Evolutionary conservation across 2,329 filamentous ascomycete genomes (phyloP), one percentile per base, ranked within the genome.

Genomic region (Trichoderma koningiopsis): DNA sequence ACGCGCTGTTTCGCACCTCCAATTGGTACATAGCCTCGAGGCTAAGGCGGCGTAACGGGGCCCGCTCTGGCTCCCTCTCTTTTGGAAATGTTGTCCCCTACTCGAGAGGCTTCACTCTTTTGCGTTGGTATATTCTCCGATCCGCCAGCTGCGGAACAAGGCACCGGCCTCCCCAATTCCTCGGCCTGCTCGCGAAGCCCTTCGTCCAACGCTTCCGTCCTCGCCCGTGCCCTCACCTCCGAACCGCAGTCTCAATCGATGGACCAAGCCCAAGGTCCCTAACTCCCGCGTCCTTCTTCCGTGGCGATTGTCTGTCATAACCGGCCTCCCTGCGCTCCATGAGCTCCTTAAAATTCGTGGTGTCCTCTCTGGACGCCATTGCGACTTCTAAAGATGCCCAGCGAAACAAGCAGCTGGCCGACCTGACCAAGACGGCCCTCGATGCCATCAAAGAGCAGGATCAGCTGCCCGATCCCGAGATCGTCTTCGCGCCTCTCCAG

Each of bases 281-380:
- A 65, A 69, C 56, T 47, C 61, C 55, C 69, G 69, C 66, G 55
- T 70, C 69, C 35, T 56, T 37, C 66, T 55, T 60, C 69, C 37
- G 40, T 33, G 37, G 49, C 58, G 58, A 63, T 37, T 63, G 61
- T 52, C 63, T 62, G 22, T 35, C 73, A 71, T 37, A 55, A 58
- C 56, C 57, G 14, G 27, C 73, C 72, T 73, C 74, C 74, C 72
- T 75, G 75, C 77, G 83, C 76, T 43, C 89, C 75, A 91, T 97
- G 84, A 97, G 91, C 86, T 98, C 96, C 74, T 90, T 97, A 76
- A 94, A 97, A 76, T 99, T 99, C 79, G 93, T 99, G 76, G 90
- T 96, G 77, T 94, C 92, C 77, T 95, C 96, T 49, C 84, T 99
- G 78, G 96, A 97, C 84, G 91, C 90, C 78, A 97, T 99, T 77